Percentiles rank a stretch among this genome's conserved stretches.
Evolutionary conservation across 257 asterid genomes (phyloP).

Genomic region (Eustoma russellianum): DNA sequence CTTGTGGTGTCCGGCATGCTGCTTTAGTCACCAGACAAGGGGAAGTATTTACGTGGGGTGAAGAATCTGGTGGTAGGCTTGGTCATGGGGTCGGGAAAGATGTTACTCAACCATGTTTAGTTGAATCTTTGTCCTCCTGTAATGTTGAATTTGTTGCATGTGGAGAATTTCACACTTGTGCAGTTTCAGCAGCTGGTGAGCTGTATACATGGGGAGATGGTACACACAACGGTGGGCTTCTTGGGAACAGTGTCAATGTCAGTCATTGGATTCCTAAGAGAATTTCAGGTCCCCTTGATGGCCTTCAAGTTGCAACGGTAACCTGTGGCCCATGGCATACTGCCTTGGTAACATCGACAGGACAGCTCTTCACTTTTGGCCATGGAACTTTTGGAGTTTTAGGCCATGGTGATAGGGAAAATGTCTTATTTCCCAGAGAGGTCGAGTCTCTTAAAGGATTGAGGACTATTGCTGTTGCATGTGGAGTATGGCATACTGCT

Average conservation of each 20-base stretch:
- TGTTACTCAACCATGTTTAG: conserved; percentile 50
- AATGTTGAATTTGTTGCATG: conserved; percentile 74
- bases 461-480: conserved; percentile 80
- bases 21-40: conserved; percentile 87
- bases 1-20: conserved; percentile 88
- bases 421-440: conserved; percentile 53
- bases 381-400: conserved; percentile 89
- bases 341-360: conserved; percentile 64
- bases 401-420: conserved; percentile 82
- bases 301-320: conserved; percentile 66
- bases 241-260: conserved; percentile 70
- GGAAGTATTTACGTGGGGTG: conserved; percentile 92
- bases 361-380: conserved; percentile 83
- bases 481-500: conserved; percentile 98
- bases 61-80: conserved; percentile 92
- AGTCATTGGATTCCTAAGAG: conserved; percentile 97
- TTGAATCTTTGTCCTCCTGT: conserved; percentile 64
- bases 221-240: conserved; percentile 75
- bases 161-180: conserved; percentile 89
- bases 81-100: conserved; percentile 87
- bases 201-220: conserved; percentile 98
- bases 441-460: conserved; percentile 74
- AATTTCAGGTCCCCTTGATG: conserved; percentile 80
- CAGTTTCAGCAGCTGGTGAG: conserved; percentile 72
- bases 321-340: conserved; percentile 97